Conservation (phyloP, 257 asterid genomes). For the Lycium ferocissimum region DNA sequence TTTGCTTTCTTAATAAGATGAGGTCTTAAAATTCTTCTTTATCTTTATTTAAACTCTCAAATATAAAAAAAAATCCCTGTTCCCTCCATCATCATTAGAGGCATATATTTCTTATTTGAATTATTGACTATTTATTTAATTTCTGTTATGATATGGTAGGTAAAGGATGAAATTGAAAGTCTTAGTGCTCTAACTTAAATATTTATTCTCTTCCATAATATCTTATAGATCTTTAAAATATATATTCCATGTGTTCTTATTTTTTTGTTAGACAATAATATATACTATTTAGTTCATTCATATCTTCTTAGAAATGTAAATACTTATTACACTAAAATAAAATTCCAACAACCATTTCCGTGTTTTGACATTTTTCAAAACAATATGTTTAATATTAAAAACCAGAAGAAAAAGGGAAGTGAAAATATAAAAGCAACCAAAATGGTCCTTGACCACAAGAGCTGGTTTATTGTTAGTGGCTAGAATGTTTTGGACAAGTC, state of each 20-base stretch:
- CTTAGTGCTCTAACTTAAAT: neutral
- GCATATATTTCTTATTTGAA: neutral
- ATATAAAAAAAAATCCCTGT: neutral
- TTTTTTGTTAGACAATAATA: neutral
- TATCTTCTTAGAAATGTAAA: neutral
- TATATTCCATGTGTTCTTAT: neutral
- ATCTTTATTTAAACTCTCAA: slow-evolving; percentile 6
- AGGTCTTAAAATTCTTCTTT: neutral
- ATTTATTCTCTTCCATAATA: neutral
- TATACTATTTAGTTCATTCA: neutral
- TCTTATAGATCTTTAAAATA: neutral
- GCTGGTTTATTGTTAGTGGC: slow-evolving; percentile 43
- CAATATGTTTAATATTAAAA: neutral
- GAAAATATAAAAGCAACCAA: neutral
- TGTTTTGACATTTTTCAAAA: neutral
- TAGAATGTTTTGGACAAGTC: slow-evolving; percentile 50
- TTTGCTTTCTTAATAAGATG: neutral
- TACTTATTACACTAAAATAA: neutral
- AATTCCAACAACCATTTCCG: neutral
- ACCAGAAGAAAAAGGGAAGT: neutral
- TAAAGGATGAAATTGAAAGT: slow-evolving; percentile 7
- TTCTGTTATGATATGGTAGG: slow-evolving; percentile 4
- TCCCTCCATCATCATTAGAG: neutral
- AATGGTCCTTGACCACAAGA: slow-evolving; percentile 26
- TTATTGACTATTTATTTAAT: neutral